Base-by-base conservation (phyloP, 345 rosid genomes). In the Salix exigua region DNA sequence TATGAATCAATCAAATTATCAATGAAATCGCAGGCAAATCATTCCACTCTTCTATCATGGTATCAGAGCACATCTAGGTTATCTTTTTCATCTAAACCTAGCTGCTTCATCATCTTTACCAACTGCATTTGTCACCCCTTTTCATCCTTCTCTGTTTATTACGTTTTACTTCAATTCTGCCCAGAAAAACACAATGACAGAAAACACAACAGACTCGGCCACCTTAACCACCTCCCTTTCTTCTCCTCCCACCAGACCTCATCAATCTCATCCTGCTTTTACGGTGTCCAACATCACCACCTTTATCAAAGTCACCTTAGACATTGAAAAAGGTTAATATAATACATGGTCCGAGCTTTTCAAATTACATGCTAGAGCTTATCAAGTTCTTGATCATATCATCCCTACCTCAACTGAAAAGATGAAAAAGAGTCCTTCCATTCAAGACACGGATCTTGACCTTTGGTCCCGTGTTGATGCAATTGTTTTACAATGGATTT, bases 191-290 rank as follows among this genome's bases (percentile, higher is more conserved):
- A 33, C 35, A 3, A 33, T 33, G 35, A 33, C 6, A 33, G 35
- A 33, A 0, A 4, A 4, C 35, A 0, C 6, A 33, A 0, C 35
- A 33, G 6, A 33, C 1, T 3, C 35, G 4, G 6, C 2, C 2
- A 2, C 31, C 31, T 30, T 2, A 1, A 30, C 35, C 0, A 0
- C 35, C 61, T 53, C 61, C 1, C 61, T 19, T 11, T 0, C 60
- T 53, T 53, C 61, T 53, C 61, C 61, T 53, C 23, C 61, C 17
- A 6, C 23, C 9, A 53, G 9, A 17, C 18, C 9, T n/a, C 8
- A 53, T 18, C 61, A 4, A 2, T 53, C 61, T 53, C 61, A 53
- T 53, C 61, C 61, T 53, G 61, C 61, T 53, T 23, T 53, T 53
- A 4, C n/a, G 1, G 23, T 53, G 5, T 16, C 18, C 23, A 53